These are phyloP conservation scores for Cudoniella acicularis DNA, from an alignment of 495 filamentous ascomycete genomes.

Conservation along the genomic window DNA sequence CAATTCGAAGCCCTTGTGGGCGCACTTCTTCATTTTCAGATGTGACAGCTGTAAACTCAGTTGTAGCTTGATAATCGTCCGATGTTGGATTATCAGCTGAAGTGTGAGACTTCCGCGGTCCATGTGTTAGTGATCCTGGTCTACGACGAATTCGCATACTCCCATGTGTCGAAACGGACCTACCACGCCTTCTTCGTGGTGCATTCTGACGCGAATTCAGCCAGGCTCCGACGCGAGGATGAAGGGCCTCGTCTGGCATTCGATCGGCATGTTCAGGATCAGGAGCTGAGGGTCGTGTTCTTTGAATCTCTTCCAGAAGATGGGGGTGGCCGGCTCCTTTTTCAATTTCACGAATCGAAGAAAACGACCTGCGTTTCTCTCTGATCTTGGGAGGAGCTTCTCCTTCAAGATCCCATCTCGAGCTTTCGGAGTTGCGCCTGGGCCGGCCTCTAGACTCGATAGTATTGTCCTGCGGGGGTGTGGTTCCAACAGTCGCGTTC, in stretches of 20 bases:
- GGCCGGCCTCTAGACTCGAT: background rate
- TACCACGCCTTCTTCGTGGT: constrained; percentile 4
- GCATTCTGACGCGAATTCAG: constrained; percentile 2
- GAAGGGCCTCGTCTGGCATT: background rate
- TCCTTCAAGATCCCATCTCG: constrained; percentile 16
- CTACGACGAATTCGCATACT: constrained; percentile 20
- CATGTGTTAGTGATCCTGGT: constrained; percentile 9
- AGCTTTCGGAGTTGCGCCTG: constrained; percentile 28
- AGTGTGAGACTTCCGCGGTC: too few species aligned
- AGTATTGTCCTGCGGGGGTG: background rate
- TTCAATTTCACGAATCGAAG: constrained; percentile 1
- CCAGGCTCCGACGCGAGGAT: constrained; percentile 15
- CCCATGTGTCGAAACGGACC: constrained; percentile 23
- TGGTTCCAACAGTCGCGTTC: background rate
- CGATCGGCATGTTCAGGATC: background rate
- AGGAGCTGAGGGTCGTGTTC: background rate
- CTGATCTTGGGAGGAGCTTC: background rate
- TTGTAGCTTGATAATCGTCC: constrained; percentile 5
- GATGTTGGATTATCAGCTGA: constrained; percentile 9
- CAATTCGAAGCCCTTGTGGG: background rate
- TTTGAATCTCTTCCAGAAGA: background rate
- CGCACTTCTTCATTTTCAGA: constrained; percentile 12
- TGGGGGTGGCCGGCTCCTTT: background rate
- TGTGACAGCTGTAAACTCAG: constrained; percentile 16
- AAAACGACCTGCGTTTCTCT: constrained; percentile 17